Evolutionary conservation across 768 basidiomycete species (phyloP).

Genomic region (Russula sp.): DNA sequence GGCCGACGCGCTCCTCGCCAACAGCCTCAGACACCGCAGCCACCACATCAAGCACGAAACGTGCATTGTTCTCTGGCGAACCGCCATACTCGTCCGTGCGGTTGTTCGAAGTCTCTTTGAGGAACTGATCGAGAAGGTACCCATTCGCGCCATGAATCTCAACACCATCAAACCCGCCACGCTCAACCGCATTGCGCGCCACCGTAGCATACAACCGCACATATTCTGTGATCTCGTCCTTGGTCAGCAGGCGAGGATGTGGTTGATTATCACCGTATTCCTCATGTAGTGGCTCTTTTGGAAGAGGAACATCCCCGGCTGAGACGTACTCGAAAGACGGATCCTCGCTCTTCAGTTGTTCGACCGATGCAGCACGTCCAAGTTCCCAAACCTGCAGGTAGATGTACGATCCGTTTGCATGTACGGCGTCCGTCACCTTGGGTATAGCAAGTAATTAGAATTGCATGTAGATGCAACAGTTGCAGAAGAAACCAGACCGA

Average conservation of each 20-base stretch:
- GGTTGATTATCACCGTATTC: conserved; percentile 33
- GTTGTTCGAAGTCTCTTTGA: conserved; percentile 40
- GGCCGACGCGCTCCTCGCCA: conserved; percentile 42
- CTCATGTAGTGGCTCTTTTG: not conserved
- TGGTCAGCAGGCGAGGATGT: conserved; percentile 46
- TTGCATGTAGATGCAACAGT: not conserved
- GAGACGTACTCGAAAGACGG: conserved; percentile 32
- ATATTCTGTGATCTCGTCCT: conserved; percentile 50
- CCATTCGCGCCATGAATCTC: conserved; percentile 40
- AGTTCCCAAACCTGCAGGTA: conserved; percentile 50
- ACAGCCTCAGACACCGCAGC: conserved; percentile 42
- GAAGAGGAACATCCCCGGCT: conserved; percentile 33
- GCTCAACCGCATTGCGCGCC: conserved; percentile 21
- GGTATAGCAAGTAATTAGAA: not conserved
- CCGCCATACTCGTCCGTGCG: conserved; percentile 52
- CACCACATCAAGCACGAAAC: conserved; percentile 48
- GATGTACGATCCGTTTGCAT: conserved; percentile 44
- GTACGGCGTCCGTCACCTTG: conserved; percentile 44
- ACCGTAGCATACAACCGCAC: conserved; percentile 45
- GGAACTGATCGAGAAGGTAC: conserved; percentile 44
- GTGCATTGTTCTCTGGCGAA: conserved; percentile 45
- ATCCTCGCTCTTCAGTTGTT: conserved; percentile 31
- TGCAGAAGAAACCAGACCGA: conserved; percentile 33
- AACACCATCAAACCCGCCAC: conserved; percentile 46
- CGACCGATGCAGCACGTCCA: conserved; percentile 39